A percentile compares a stretch with the other conserved stretches of the same genome.
Evolutionary conservation across 2,329 filamentous ascomycete genomes (phyloP).

Genomic region (Xylaria sp.): DNA sequence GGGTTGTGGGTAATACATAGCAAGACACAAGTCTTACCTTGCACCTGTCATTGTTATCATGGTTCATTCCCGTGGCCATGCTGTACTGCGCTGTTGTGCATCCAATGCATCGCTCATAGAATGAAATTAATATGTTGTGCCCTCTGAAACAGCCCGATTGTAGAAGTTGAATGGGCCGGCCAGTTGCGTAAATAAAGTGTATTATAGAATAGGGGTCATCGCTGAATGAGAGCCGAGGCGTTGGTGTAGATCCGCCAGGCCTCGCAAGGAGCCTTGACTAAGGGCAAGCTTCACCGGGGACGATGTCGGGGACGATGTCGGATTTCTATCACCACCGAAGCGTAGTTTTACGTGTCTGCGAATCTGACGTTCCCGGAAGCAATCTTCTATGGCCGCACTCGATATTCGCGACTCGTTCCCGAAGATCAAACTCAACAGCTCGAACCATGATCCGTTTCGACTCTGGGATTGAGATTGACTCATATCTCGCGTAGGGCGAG

Average conservation of each 20-base stretch:
- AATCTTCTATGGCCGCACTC: slow-evolving; percentile 51
- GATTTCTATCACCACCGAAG: slow-evolving; percentile 41
- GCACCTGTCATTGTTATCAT: slow-evolving; percentile 10
- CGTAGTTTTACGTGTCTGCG: slow-evolving; percentile 41
- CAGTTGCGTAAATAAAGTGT: slow-evolving; percentile 12
- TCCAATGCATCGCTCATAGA: not conserved
- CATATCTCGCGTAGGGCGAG: slow-evolving; percentile 19
- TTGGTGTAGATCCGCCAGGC: not conserved
- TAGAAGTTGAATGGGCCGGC: slow-evolving; percentile 14
- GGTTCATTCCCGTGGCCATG: not conserved
- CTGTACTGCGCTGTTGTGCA: not conserved
- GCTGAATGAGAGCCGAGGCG: not conserved
- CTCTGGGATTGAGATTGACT: slow-evolving; percentile 40
- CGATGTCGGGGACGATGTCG: too few relatives aligned
- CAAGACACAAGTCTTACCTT: not conserved
- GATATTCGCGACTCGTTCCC: slow-evolving; percentile 44
- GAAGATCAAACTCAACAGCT: slow-evolving; percentile 52
- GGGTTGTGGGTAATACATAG: not conserved
- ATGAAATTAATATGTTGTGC: not conserved
- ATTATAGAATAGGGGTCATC: not conserved
- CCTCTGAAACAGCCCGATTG: slow-evolving; percentile 2
- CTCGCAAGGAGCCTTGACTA: not conserved
- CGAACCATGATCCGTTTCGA: slow-evolving; percentile 52
- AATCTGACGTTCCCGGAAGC: slow-evolving; percentile 42
- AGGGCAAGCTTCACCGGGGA: not conserved